These are phyloP conservation scores for Leccinellum albellum DNA, from an alignment of 768 basidiomycete genomes.

Conservation along the genomic window DNA sequence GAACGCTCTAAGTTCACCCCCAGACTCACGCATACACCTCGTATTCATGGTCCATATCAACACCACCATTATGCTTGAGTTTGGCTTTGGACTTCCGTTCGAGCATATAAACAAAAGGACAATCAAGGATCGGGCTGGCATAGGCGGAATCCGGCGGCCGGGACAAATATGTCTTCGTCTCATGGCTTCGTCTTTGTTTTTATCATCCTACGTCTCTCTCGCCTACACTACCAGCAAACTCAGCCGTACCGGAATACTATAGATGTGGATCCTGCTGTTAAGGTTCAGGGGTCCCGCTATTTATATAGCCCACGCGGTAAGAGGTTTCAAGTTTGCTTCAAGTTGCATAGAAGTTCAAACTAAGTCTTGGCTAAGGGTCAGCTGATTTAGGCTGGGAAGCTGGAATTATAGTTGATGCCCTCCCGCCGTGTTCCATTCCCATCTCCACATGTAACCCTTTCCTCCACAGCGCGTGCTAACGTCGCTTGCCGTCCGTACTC, in stretches of 20 bases:
- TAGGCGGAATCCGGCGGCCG: neutral
- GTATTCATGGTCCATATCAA: too few species aligned
- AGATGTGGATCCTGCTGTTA: neutral
- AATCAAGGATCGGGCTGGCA: too few species aligned
- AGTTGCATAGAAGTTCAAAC: neutral
- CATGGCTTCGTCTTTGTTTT: neutral
- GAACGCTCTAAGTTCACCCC: too few species aligned
- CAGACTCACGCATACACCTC: too few species aligned
- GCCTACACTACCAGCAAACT: too few species aligned
- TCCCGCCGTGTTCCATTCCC: neutral
- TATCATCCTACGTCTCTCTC: too few species aligned
- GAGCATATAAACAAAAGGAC: too few species aligned
- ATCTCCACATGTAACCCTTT: neutral
- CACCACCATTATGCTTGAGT: too few species aligned
- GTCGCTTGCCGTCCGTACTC: neutral
- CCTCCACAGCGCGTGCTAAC: neutral
- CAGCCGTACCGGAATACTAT: neutral
- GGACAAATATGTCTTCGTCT: neutral
- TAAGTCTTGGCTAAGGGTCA: neutral
- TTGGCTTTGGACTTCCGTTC: too few species aligned
- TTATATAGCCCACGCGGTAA: too few species aligned
- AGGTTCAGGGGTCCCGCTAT: too few species aligned
- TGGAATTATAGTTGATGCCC: neutral
- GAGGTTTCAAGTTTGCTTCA: too few species aligned
- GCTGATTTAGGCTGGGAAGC: neutral